Conservation (phyloP, 1,284 basidiomycete species). For the Malassezia dermatis region DNA sequence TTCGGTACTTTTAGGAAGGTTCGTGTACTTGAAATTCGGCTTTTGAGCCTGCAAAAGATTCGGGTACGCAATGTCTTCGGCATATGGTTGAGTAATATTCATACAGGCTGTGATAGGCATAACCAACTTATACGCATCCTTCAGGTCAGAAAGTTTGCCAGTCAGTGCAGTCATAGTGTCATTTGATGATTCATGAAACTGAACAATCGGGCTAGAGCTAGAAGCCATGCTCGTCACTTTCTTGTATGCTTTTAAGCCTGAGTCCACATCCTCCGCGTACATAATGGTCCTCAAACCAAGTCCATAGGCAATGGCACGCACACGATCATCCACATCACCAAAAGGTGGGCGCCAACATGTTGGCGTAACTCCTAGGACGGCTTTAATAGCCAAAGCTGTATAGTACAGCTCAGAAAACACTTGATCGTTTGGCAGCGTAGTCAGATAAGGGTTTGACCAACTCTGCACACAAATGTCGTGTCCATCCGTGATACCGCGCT, state of each 20-base stretch:
- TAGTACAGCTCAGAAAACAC: slow-evolving; percentile 56
- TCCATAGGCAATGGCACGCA: slow-evolving; percentile 53
- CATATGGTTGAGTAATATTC: slow-evolving; percentile 49
- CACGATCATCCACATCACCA: slow-evolving; percentile 54
- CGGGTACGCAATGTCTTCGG: slow-evolving; percentile 49
- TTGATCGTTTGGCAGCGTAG: slow-evolving; percentile 51
- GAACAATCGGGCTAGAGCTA: slow-evolving; percentile 30
- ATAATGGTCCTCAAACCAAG: slow-evolving; percentile 51
- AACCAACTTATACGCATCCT: slow-evolving; percentile 36
- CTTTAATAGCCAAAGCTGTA: slow-evolving; percentile 52
- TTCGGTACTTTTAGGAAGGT: slow-evolving; percentile 20
- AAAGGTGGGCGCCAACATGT: slow-evolving; percentile 52
- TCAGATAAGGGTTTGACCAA: slow-evolving; percentile 53
- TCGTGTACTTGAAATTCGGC: slow-evolving; percentile 48
- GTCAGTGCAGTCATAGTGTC: slow-evolving; percentile 37
- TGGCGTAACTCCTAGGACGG: slow-evolving; percentile 52
- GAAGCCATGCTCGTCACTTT: slow-evolving; percentile 46
- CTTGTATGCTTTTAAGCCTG: slow-evolving; percentile 51
- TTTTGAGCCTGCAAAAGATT: slow-evolving; percentile 45
- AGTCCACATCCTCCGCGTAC: slow-evolving; percentile 44
- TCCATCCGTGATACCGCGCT: slow-evolving; percentile 42
- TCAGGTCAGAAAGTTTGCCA: slow-evolving; percentile 28
- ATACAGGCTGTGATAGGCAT: slow-evolving; percentile 41
- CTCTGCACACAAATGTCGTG: slow-evolving; percentile 41
- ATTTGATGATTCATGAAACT: slow-evolving; percentile 42